A percentile compares a stretch with the other conserved stretches of the same genome.
Conservation (phyloP, 257 asterid species). For the Osmanthus fragrans region DNA sequence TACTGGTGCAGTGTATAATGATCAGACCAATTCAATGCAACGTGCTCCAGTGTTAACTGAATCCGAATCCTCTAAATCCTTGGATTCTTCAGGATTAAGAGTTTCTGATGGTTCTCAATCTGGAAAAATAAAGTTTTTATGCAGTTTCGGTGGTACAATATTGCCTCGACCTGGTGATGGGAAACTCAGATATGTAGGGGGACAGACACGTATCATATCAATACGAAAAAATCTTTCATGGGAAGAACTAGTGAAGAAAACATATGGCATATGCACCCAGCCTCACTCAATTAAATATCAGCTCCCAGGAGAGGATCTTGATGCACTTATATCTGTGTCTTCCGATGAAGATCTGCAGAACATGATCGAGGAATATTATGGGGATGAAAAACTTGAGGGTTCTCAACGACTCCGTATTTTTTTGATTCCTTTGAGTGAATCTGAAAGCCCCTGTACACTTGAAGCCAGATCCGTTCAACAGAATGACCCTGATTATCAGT, state of each 20-base stretch:
- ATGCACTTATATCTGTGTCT: slow-evolving; percentile 73
- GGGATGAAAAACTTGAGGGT: slow-evolving; percentile 52
- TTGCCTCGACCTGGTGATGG: slow-evolving; percentile 74
- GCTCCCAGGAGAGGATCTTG: slow-evolving; percentile 83
- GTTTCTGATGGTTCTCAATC: slow-evolving; percentile 48
- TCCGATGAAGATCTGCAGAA: slow-evolving; percentile 71
- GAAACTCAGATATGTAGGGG: slow-evolving; percentile 68
- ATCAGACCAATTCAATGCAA: slow-evolving; percentile 30
- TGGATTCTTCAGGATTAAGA: slow-evolving; percentile 39
- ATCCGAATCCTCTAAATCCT: slow-evolving; percentile 46
- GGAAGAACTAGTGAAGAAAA: slow-evolving; percentile 56
- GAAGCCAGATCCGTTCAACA: slow-evolving; percentile 41
- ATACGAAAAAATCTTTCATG: slow-evolving; percentile 44
- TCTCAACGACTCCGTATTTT: slow-evolving; percentile 73
- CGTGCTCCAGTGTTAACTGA: slow-evolving; percentile 32
- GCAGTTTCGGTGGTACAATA: slow-evolving; percentile 65
- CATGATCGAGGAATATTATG: slow-evolving; percentile 73
- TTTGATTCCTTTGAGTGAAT: slow-evolving; percentile 57
- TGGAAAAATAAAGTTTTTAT: slow-evolving; percentile 54
- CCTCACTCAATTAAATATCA: slow-evolving; percentile 67
- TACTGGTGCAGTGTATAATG: slow-evolving; percentile 27
- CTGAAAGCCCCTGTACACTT: slow-evolving; percentile 38
- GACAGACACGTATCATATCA: slow-evolving; percentile 64
- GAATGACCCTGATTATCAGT: slow-evolving; percentile 50
- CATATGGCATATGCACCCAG: slow-evolving; percentile 47